Evolutionary conservation across 176 grass and related monocot genomes (phyloP), one percentile per base, ranked within the genome.

Genomic region (Hordeum marinum): DNA sequence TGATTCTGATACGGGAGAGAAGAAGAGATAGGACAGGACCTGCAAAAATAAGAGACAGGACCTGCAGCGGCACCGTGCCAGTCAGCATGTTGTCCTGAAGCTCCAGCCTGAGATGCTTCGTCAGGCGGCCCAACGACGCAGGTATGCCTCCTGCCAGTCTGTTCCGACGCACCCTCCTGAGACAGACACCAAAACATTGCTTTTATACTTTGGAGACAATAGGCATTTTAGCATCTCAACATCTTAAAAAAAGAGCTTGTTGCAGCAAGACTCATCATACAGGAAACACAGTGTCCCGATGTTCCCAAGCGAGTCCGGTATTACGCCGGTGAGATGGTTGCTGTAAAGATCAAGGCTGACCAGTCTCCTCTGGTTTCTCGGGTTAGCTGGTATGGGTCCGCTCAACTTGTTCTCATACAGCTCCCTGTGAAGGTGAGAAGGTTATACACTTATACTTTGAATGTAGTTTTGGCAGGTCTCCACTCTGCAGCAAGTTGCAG

Each of bases 91-190:
- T 90, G 54, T 78, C 26, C 20, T 90, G 63, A 27, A 90, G 83
- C 54, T 82, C 41, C 72, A 90, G 7, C 2, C 52, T 27, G 6
- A 1, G 0, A 43, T 86, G 83, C 41, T 18, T 86, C 0, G n/a
- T 55, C 31, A 90, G 24, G 21, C n/a, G 50, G 18, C 88, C 88
- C 42, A 90, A 6, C 1, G 72, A 82, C 8, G 72, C 3, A 3
- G 88, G 88, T 90, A 90, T 78, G 23, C 18, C 0, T 8, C 79
- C 88, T 17, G 88, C 64, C 72, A 90, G 79, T 0, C 78, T 72
- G 79, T 84, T 84, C 41, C 12, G 71, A 27, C 36, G 1, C 12
- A 90, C 54, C 84, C 73, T 86, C 79, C 88, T 32, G 31, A 32
- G 31, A 70, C 11, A 50, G n/a, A 70, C 29, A 64, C 54, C 40